Evolutionary conservation across 2,329 filamentous ascomycete genomes (phyloP), one percentile per base, ranked within the genome.

Genomic region (Colletotrichum gloeosporioides): DNA sequence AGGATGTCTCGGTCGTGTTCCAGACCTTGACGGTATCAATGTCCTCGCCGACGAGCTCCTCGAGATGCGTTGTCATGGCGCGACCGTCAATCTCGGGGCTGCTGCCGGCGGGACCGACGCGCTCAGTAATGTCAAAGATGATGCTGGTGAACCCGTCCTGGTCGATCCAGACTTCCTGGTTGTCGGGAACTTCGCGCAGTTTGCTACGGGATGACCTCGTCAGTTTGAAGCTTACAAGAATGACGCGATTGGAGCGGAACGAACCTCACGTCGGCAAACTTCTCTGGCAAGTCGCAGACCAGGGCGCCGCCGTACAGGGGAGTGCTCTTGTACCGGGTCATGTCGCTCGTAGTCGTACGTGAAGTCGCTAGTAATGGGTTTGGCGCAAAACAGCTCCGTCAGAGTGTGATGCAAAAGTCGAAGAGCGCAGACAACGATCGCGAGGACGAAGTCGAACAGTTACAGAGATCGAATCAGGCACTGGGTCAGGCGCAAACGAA

Each of bases 111-210:
- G 85, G 83, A 76, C 91, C 90, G 27, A 98, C 93, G 72, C 95
- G 94, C 87, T 98, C 94, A 71, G 95, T 94, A 81, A 99, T 95
- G 81, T 99, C 96, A 84, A 98, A 91, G 80, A 98, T 96, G 83
- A 98, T 93, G 85, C 92, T 96, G 4, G 95, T 95, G 84, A 96
- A 96, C 66, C 95, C 96, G 78, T 94, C 90, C 78, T 91, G 90
- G 83, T 98, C 95, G 81, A 98, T 93, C 87, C 93, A 98, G 80
- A 98, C 94, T 88, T 98, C 96, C 87, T 99, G 96, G 84, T 98
- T 95, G 83, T 96, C 93, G 67, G 94, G 94, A 7, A 96, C 92
- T 85, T 95, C 91, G 78, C 94, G 92, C 79, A 96, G 90, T 71
- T 90, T 90, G 86, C 94, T 95, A 32, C 31, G 55, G 57, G 16